Percentiles rank a stretch among this genome's conserved stretches.
phyloP scores from a whole-genome alignment of 331 rosid species.

The Quercus lobata region DNA sequence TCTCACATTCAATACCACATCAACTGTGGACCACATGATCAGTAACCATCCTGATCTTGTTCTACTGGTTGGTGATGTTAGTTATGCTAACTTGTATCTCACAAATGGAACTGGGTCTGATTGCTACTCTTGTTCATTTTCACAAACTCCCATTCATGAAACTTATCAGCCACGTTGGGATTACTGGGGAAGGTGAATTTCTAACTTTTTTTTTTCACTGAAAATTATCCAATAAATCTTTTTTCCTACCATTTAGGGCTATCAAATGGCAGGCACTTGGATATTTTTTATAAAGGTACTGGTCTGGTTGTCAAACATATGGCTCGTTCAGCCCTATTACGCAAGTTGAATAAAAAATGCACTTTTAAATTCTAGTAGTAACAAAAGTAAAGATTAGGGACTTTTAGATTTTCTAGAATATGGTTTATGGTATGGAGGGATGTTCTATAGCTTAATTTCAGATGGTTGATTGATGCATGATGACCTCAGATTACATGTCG shows the following conservation, averaged over 20 bases:
- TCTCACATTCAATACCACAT: slow-evolving; percentile 80
- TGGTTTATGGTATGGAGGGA: background rate
- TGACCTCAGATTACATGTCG: background rate
- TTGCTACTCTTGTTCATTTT: slow-evolving; percentile 74
- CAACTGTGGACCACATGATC: slow-evolving; percentile 65
- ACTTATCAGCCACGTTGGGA: slow-evolving; percentile 99
- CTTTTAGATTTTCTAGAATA: background rate
- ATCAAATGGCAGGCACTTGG: background rate
- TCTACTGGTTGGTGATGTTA: slow-evolving; percentile 71
- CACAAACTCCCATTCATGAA: slow-evolving; percentile 71
- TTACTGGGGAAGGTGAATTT: slow-evolving; percentile 85
- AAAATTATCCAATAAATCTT: background rate
- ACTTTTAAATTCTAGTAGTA: background rate
- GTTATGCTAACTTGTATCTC: slow-evolving; percentile 68
- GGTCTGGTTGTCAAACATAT: background rate
- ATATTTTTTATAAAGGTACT: background rate
- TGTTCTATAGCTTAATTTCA: background rate
- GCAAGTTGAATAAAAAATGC: background rate
- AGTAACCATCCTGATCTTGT: slow-evolving; percentile 82
- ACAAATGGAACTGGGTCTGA: slow-evolving; percentile 81
- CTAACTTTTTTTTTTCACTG: background rate
- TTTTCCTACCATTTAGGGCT: background rate
- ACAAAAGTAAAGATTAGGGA: background rate
- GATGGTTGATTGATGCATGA: background rate
- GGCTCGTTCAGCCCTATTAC: background rate